Conservation (phyloP, 768 basidiomycete genomes). For the Steccherinum ochraceum region DNA sequence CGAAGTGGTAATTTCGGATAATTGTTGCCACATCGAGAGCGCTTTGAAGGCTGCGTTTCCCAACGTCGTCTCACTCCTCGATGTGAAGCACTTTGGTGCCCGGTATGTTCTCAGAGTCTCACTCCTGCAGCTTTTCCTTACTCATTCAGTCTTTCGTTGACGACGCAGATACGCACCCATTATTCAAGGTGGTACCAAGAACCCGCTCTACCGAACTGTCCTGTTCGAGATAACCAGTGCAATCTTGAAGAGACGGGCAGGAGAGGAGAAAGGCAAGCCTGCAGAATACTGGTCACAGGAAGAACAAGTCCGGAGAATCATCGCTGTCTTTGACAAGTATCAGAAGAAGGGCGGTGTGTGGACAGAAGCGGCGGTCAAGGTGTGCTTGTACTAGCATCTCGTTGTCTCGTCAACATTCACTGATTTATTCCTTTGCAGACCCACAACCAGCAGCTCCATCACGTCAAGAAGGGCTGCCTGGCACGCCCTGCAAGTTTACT, state of each 20-base stretch:
- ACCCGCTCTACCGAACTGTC: background rate
- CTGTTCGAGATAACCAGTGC: background rate
- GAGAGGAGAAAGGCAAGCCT: background rate
- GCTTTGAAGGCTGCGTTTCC: conserved; percentile 8
- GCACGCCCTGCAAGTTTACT: conserved; percentile 4
- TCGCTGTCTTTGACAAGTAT: conserved; percentile 1
- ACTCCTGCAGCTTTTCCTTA: too few relatives aligned
- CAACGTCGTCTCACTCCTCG: background rate
- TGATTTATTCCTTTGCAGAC: too few relatives aligned
- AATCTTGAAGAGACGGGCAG: background rate
- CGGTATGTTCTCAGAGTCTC: too few relatives aligned
- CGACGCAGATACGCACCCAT: background rate
- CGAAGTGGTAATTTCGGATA: conserved; percentile 14
- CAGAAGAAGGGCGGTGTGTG: conserved; percentile 3
- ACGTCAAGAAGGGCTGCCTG: conserved; percentile 24
- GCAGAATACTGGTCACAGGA: conserved; percentile 2
- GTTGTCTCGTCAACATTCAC: too few relatives aligned
- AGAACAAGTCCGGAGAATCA: background rate
- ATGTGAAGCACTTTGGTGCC: conserved; percentile 17
- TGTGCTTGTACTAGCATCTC: too few relatives aligned
- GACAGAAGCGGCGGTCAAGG: background rate
- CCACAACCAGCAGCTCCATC: conserved; percentile 21
- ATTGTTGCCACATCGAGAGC: conserved; percentile 16
- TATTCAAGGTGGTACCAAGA: conserved; percentile 1
- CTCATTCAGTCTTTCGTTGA: too few relatives aligned